phyloP scores from a whole-genome alignment of 225 moss, liverwort and hornwort genomes.

The Sphagnum tenellum region DNA sequence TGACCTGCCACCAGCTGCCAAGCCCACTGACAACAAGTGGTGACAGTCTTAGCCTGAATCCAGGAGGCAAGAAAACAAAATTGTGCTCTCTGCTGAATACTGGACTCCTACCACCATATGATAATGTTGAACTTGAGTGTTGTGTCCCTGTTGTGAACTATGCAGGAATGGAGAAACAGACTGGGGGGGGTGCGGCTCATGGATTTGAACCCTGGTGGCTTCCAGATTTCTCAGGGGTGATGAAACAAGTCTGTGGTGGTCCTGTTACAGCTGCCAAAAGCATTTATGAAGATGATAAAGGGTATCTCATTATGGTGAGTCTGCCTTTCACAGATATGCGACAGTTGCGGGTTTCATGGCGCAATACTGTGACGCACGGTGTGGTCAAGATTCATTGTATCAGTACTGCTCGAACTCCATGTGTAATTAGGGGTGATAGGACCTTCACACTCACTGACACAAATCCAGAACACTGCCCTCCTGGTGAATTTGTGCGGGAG shows the following conservation, averaged over 20 bases:
- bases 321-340: conserved; percentile 75
- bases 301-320: conserved; percentile 74
- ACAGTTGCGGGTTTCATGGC: conserved; percentile 70
- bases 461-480: conserved; percentile 76
- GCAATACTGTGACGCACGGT: conserved; percentile 78
- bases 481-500: conserved; percentile 79
- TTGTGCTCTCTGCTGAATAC: conserved; percentile 33
- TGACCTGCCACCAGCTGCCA: conserved; percentile 24
- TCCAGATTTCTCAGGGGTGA: conserved; percentile 62
- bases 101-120: conserved; percentile 29
- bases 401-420: conserved; percentile 60
- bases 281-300: conserved; percentile 74
- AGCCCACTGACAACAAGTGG: conserved; percentile 55
- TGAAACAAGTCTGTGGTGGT: conserved; percentile 62
- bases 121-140: conserved; percentile 65
- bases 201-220: conserved; percentile 52
- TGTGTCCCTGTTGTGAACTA: conserved; percentile 62
- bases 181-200: conserved; percentile 9
- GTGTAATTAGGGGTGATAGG: conserved; percentile 64
- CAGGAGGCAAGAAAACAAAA: conserved; percentile 63
- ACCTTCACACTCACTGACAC: conserved; percentile 70
- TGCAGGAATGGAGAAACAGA: conserved; percentile 47
- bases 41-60: conserved; percentile 53
- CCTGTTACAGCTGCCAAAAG: conserved; percentile 78
- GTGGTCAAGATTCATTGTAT: conserved; percentile 70